These are phyloP conservation scores for Dictyostelium intermedium DNA, from an alignment of 78 protist species.

Conservation along the genomic window DNA sequence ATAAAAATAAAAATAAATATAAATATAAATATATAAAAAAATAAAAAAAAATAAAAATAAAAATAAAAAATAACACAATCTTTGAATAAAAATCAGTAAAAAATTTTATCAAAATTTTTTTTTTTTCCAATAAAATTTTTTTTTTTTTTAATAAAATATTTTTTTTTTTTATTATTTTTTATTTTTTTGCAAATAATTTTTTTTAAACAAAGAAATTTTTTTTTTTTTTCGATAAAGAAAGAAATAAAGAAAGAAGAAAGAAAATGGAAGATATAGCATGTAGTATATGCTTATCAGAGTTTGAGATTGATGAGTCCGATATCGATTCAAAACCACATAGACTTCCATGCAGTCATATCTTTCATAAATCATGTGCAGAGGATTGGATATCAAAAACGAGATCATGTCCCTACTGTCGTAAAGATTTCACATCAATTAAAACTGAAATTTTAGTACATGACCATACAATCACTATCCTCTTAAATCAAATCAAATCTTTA, in stretches of 20 bases:
- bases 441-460: neutral
- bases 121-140: too few relatives aligned
- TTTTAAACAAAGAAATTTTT: too few relatives aligned
- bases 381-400: neutral
- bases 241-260: neutral
- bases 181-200: too few relatives aligned
- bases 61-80: too few relatives aligned
- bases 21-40: too few relatives aligned
- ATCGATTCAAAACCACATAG: neutral
- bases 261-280: neutral
- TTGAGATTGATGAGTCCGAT: neutral
- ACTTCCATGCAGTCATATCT: constrained; percentile 14
- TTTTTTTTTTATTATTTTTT: too few relatives aligned
- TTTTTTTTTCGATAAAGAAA: too few relatives aligned
- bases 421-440: neutral
- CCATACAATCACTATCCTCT: neutral
- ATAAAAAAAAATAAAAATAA: too few relatives aligned
- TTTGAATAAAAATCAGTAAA: too few relatives aligned
- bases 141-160: too few relatives aligned
- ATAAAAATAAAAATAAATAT: too few relatives aligned
- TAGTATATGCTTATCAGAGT: neutral
- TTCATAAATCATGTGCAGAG: neutral
- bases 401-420: neutral
- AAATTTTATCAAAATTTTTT: too few relatives aligned
- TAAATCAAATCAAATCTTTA: neutral